These are phyloP conservation scores for Auricularia cornea DNA, from an alignment of 768 basidiomycete species.

Conservation along the genomic window DNA sequence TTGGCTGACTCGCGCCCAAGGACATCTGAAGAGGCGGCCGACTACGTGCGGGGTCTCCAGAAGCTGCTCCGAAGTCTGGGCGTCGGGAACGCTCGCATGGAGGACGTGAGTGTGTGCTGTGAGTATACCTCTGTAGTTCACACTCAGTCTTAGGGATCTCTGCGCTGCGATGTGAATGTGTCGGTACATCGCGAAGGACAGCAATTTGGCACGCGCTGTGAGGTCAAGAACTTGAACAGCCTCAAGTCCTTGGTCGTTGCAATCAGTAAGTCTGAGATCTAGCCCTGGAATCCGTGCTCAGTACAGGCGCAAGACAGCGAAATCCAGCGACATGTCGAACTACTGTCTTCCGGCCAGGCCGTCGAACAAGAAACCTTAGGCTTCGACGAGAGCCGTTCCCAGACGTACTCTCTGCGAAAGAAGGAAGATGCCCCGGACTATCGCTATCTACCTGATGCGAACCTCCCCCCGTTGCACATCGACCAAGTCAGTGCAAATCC, in stretches of 20 bases:
- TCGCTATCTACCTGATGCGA: slow-evolving; percentile 96
- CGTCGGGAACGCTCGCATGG: slow-evolving; percentile 95
- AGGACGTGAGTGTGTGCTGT: slow-evolving; percentile 74
- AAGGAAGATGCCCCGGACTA: slow-evolving; percentile 97
- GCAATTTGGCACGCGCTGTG: slow-evolving; percentile 62
- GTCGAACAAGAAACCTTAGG: slow-evolving; percentile 86
- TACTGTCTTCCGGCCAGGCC: slow-evolving; percentile 33
- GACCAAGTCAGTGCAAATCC: slow-evolving; percentile 32
- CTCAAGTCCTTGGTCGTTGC: slow-evolving; percentile 77
- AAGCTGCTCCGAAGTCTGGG: slow-evolving; percentile 73
- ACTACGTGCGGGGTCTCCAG: slow-evolving; percentile 79
- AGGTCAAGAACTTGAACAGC: slow-evolving; percentile 96
- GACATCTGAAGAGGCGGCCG: slow-evolving; percentile 83
- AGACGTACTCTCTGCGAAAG: slow-evolving; percentile 74
- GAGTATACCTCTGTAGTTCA: neutral
- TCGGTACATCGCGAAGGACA: slow-evolving; percentile 68
- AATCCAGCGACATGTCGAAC: slow-evolving; percentile 64
- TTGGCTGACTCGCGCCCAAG: slow-evolving; percentile 16
- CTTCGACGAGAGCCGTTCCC: slow-evolving; percentile 71
- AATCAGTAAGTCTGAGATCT: slow-evolving; percentile 50
- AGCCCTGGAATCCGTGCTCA: neutral
- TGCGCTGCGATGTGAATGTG: slow-evolving; percentile 93
- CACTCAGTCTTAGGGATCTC: slow-evolving; percentile 57
- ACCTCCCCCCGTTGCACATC: slow-evolving; percentile 67
- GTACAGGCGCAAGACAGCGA: slow-evolving; percentile 56